phyloP scores from a whole-genome alignment of 225 moss, liverwort and hornwort species.

The Straminergon stramineum region DNA sequence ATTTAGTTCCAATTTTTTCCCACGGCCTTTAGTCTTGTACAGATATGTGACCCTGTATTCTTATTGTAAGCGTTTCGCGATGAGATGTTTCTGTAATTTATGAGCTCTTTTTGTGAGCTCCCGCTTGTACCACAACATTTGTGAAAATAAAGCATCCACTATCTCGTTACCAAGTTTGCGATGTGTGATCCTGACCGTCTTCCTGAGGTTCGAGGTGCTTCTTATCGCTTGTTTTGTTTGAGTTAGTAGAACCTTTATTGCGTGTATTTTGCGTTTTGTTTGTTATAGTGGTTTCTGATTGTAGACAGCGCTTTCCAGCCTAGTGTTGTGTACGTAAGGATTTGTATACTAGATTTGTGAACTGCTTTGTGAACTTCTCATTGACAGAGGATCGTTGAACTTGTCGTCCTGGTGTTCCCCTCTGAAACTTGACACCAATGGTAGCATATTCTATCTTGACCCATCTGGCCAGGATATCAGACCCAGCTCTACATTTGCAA shows the following conservation, averaged over 20 bases:
- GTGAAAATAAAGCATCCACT: conserved; percentile 64
- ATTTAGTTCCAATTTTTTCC: conserved; percentile 64
- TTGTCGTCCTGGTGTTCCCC: background rate
- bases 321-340: background rate
- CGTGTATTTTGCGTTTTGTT: too few species aligned
- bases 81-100: conserved; percentile 78
- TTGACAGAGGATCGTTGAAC: too few species aligned
- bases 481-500: background rate
- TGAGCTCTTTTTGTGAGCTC: conserved; percentile 35
- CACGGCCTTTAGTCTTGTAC: conserved; percentile 92
- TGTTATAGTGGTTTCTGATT: background rate
- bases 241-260: too few species aligned
- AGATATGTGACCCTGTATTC: conserved; percentile 87
- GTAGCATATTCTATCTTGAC: background rate
- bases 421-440: too few species aligned
- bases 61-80: conserved; percentile 66
- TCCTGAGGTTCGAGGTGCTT: background rate
- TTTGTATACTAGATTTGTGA: background rate
- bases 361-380: background rate
- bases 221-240: too few species aligned
- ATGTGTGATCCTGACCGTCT: background rate
- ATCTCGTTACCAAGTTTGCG: background rate
- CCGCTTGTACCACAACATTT: conserved; percentile 87
- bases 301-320: background rate
- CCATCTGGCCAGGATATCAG: too few species aligned